These are phyloP conservation scores for Tephrocybe sp. DNA, from an alignment of 768 basidiomycete species.

Conservation along the genomic window DNA sequence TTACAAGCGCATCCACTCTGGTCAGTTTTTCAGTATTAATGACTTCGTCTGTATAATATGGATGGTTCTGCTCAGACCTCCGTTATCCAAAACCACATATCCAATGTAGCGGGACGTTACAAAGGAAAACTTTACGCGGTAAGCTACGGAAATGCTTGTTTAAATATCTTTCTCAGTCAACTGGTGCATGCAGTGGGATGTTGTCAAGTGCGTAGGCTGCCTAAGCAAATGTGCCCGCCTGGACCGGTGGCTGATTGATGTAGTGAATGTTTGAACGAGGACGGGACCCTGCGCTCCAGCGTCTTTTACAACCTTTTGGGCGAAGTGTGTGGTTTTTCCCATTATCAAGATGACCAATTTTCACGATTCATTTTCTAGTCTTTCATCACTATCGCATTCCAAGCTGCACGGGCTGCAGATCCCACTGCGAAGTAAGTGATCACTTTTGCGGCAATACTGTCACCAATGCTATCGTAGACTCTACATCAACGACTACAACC, in stretches of 20 bases:
- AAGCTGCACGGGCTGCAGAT: conserved; percentile 49
- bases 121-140: conserved; percentile 44
- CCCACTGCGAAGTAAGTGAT: conserved; percentile 40
- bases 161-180: neutral
- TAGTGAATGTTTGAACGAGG: conserved; percentile 53
- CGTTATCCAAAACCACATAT: conserved; percentile 48
- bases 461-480: conserved; percentile 19
- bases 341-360: conserved; percentile 1
- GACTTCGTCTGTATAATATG: neutral
- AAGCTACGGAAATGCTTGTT: neutral
- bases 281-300: conserved; percentile 44
- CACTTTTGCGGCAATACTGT: too few species aligned
- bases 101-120: conserved; percentile 44
- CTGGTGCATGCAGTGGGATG: conserved; percentile 35
- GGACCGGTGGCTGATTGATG: too few species aligned
- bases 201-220: conserved; percentile 41
- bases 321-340: conserved; percentile 25
- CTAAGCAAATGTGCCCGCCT: too few species aligned
- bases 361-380: conserved; percentile 23
- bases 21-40: conserved; percentile 17
- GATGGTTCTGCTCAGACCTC: conserved; percentile 28
- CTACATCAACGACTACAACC: conserved; percentile 47
- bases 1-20: conserved; percentile 36
- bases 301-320: conserved; percentile 53
- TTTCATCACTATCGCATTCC: conserved; percentile 53